Base-by-base conservation (phyloP, 2,329 filamentous ascomycete species). In the Cordyceps javanica region DNA sequence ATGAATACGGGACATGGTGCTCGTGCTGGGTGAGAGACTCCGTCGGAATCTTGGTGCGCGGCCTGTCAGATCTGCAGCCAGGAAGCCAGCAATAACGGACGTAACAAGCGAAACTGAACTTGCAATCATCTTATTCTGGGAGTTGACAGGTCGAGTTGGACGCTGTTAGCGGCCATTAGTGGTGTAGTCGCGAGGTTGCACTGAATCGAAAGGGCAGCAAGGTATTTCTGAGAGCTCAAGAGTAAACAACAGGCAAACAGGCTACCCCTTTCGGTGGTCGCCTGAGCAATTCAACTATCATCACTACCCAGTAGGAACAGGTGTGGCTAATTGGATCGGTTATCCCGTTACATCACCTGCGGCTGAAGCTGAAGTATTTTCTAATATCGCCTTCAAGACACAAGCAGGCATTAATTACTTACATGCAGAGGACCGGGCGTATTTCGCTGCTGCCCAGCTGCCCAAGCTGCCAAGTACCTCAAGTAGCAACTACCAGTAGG, bases 111-210 rank as follows among this genome's bases (percentile, higher is more conserved):
- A n/a, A n/a, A n/a, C n/a, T n/a, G n/a, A n/a, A n/a, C n/a, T 19
- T 48, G 9, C 21, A 21, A 38, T 26, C 25, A 28, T 51, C 19
- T 51, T 23, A 51, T 25, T 3, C 16, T 21, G 21, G 11, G 23
- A 41, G 42, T 55, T 55, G 53, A 48, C 53, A 42, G 54, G 44
- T 56, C 52, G 52, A 23, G 30, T 55, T 23, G n/a, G 52, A 25
- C 52, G 30, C 52, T 55, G 30, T 21, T 45, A 36, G 39, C 26
- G 39, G 16, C 10, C 38, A 26, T 19, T 38, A n/a, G 11, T 34
- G n/a, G n/a, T n/a, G n/a, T n/a, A n/a, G n/a, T n/a, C n/a, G n/a
- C n/a, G n/a, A n/a, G n/a, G n/a, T n/a, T 32, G 30, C 30, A 11
- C 30, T 6, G 30, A 32, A 32, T 6, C 6, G 30, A 32, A 11